Evolutionary conservation across 768 basidiomycete genomes (phyloP).

Genomic region (Postia placenta): DNA sequence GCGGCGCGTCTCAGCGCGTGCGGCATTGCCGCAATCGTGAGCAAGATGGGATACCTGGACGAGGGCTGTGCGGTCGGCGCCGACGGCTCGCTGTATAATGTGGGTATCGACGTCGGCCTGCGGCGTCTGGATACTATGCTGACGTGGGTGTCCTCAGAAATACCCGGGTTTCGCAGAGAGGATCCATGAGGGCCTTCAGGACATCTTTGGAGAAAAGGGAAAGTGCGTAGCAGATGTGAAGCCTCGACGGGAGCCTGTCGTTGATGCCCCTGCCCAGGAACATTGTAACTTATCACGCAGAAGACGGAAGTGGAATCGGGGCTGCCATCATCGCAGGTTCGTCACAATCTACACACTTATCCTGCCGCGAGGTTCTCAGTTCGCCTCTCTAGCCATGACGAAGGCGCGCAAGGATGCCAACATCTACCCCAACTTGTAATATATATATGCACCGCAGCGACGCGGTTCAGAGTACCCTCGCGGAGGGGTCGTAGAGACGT

Average conservation of each 20-base stretch:
- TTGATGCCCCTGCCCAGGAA: conserved; percentile 33
- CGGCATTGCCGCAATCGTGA: conserved; percentile 94
- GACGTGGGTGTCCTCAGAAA: conserved; percentile 55
- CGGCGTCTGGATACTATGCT: too few relatives aligned
- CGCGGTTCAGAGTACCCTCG: too few relatives aligned
- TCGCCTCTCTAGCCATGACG: conserved; percentile 67
- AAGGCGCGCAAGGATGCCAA: conserved; percentile 71
- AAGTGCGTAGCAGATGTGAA: conserved; percentile 42
- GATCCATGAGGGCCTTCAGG: conserved; percentile 86
- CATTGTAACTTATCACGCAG: conserved; percentile 77
- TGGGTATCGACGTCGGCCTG: conserved; percentile 30
- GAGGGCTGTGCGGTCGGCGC: conserved; percentile 87
- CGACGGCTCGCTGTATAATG: conserved; percentile 94
- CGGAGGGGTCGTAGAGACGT: not conserved
- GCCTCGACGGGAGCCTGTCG: not conserved
- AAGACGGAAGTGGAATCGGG: conserved; percentile 92
- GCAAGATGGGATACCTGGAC: conserved; percentile 91
- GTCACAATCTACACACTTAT: conserved; percentile 22
- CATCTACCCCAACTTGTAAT: conserved; percentile 42
- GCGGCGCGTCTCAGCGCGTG: conserved; percentile 90
- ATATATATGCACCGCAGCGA: too few relatives aligned
- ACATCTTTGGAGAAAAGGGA: conserved; percentile 96
- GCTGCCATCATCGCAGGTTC: conserved; percentile 90
- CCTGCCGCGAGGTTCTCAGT: conserved; percentile 6
- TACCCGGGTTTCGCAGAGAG: conserved; percentile 94